A percentile compares a stretch with the other conserved stretches of the same genome.
Conservation (phyloP, 78 protist genomes). For the Polysphondylium violaceum region DNA sequence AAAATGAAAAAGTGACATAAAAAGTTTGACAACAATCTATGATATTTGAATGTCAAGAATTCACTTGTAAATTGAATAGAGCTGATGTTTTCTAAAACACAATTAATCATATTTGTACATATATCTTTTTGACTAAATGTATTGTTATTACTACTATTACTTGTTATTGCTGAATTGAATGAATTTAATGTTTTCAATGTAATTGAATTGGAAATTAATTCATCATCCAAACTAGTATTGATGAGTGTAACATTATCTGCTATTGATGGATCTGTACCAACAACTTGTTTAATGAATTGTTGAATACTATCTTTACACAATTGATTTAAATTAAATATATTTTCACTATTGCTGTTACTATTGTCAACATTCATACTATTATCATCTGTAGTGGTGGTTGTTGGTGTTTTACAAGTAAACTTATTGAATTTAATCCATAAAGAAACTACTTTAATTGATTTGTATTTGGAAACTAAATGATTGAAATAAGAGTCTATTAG, state of each 20-base stretch:
- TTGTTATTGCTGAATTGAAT: neutral
- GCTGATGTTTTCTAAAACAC: neutral
- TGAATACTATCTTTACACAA: neutral
- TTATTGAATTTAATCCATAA: constrained; percentile 28
- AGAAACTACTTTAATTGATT: constrained; percentile 22
- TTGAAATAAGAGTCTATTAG: constrained; percentile 15
- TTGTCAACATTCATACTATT: neutral
- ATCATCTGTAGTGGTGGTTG: neutral
- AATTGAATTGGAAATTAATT: constrained; percentile 7
- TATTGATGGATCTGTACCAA: neutral
- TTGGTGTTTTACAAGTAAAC: neutral
- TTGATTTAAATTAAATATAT: neutral
- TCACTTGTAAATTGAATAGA: neutral
- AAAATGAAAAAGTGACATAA: constrained; percentile 18
- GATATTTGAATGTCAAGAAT: constrained; percentile 2
- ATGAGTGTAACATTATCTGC: neutral
- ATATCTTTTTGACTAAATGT: neutral
- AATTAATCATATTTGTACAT: neutral
- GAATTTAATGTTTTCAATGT: neutral
- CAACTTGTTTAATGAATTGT: neutral
- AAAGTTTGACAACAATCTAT: constrained; percentile 19
- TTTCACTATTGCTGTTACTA: neutral
- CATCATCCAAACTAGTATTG: neutral
- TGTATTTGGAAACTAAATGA: constrained; percentile 15
- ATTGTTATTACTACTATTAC: neutral